Base-by-base conservation (phyloP, 31 red algal species). In the Odonthalia washingtoniensis region DNA sequence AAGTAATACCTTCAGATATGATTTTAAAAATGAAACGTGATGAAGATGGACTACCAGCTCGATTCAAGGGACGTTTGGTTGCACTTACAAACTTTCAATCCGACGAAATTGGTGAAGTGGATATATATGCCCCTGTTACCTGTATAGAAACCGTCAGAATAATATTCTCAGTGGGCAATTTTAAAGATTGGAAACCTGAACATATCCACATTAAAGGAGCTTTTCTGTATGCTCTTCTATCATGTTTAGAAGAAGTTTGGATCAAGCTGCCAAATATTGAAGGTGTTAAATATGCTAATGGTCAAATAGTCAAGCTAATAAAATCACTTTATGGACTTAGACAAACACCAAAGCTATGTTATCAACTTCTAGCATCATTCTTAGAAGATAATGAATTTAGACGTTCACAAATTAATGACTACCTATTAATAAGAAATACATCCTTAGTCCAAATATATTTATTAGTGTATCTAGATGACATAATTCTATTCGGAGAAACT, bases 31-130 rank as follows among this genome's bases (percentile, higher is more conserved):
- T 86, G 27, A 86, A 86, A 30, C 37, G 35, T 28, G 82, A 86
- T 60, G 36, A 60, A 26, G 1, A 37, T 1, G 40, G 43, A 35
- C 42, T 45, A 30, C 82, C 82, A 21, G 49, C 49, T 14, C 49
- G 45, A 17, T 65, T 77, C 69, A 86, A 86, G 52, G 83, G 66
- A 42, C 68, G 44, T 36, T 37, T 75, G 1, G 83, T 86, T n/a
- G 69, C 53, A 5, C 40, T 67, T 5, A 4, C 53, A 86, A 76
- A 86, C 46, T 46, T 75, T 38, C 83, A 77, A 31, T 3, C 78
- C 65, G 18, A 65, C 35, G 1, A 40, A 28, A 43, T 27, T 76
- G 4, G 38, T 42, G 28, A 31, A 42, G 2, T 74, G 73, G 40
- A 3, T 64, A 1, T 86, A 46, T 86, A 86, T 26, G 83, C 70